Percentiles rank a stretch among this genome's conserved stretches.
Evolutionary conservation across 2,329 filamentous ascomycete species (phyloP).

Genomic region (Atkinsonella texensis): DNA sequence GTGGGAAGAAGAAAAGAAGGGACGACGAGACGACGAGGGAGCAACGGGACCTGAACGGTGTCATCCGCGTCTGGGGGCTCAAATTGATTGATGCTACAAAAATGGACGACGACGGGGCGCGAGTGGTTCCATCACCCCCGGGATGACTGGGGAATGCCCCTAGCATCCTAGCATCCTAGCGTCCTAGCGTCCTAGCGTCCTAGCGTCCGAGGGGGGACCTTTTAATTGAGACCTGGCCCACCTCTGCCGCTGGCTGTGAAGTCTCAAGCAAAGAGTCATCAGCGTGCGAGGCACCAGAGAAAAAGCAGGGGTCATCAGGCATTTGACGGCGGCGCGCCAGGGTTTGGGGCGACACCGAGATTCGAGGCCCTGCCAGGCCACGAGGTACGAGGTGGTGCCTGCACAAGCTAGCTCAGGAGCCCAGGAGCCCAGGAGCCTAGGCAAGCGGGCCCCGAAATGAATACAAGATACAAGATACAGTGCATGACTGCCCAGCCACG

Average conservation of each 20-base stretch:
- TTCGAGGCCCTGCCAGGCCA: background rate
- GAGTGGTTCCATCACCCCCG: too few species aligned
- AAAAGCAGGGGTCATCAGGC: background rate
- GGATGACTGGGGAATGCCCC: conserved; percentile 1
- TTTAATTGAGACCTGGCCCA: too few species aligned
- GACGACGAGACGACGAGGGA: background rate
- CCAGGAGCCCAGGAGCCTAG: background rate
- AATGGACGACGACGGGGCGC: too few species aligned
- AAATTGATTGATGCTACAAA: too few species aligned
- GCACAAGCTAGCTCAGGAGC: background rate
- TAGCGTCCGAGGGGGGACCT: too few species aligned
- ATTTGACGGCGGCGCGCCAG: conserved; percentile 1
- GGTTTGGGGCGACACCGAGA: conserved; percentile 3
- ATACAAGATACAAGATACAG: too few species aligned
- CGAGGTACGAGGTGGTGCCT: background rate
- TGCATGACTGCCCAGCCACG: too few species aligned
- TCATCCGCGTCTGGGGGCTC: background rate
- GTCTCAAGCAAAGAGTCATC: too few species aligned
- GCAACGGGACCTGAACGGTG: conserved; percentile 1
- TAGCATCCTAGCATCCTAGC: too few species aligned
- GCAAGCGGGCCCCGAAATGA: too few species aligned
- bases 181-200: too few species aligned
- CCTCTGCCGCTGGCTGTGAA: too few species aligned
- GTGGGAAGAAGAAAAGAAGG: background rate
- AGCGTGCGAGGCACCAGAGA: background rate